A percentile compares a stretch with the other conserved stretches of the same genome.
These are phyloP conservation scores for Penicillium nordicum DNA, from an alignment of 2,329 filamentous ascomycete genomes.

Conservation along the genomic window DNA sequence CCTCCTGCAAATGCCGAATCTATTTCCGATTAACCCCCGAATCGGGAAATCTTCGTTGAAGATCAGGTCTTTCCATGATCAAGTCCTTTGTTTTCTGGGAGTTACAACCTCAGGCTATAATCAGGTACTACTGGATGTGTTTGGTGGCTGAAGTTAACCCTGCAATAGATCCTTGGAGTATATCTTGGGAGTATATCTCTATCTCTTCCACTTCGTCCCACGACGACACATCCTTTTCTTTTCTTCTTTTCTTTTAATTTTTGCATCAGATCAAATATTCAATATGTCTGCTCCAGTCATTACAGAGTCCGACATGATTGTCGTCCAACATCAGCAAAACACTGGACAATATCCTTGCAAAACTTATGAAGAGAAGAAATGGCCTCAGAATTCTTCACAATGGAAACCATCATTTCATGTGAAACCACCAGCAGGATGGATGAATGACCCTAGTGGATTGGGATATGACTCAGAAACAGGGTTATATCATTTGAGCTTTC, in stretches of 20 bases:
- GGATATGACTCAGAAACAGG: slow-evolving; percentile 40
- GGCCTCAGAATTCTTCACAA: neutral
- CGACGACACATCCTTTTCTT: neutral
- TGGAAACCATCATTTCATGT: slow-evolving; percentile 39
- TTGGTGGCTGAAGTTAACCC: neutral
- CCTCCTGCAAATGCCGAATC: slow-evolving; percentile 13
- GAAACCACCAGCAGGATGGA: slow-evolving; percentile 40
- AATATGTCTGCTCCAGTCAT: neutral
- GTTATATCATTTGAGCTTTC: slow-evolving; percentile 43
- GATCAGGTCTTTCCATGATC: neutral
- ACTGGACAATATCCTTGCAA: neutral
- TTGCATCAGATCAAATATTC: neutral
- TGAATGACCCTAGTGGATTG: slow-evolving; percentile 46
- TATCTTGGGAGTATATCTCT: neutral
- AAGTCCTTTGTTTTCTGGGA: neutral
- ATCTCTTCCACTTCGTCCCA: neutral
- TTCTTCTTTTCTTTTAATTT: neutral
- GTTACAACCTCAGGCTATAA: neutral
- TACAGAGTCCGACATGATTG: neutral
- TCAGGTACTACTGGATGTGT: neutral
- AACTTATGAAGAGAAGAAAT: neutral
- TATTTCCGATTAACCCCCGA: slow-evolving; percentile 17
- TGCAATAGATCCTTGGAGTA: neutral
- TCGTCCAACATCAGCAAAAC: neutral
- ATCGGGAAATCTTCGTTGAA: neutral